Conservation (phyloP, 768 basidiomycete species). For the Tricholoma sp. region DNA sequence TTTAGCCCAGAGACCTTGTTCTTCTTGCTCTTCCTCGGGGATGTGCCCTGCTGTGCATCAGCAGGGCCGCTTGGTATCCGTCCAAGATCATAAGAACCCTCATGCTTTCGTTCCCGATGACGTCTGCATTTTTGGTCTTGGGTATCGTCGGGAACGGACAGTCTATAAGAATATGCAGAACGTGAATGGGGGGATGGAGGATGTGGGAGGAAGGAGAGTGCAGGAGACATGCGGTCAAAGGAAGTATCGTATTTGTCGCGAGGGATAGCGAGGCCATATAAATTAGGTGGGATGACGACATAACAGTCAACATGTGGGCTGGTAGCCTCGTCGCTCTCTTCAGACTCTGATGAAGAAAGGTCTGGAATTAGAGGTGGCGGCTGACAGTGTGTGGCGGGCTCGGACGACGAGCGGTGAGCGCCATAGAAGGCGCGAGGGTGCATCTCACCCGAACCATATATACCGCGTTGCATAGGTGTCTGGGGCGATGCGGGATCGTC, state of each 20-base stretch:
- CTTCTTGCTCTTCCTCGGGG: constrained; percentile 13
- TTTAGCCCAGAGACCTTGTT: constrained; percentile 13
- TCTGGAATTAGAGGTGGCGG: constrained; percentile 56
- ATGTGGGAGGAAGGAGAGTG: constrained; percentile 35
- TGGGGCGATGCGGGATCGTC: constrained; percentile 17
- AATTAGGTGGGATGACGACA: constrained; percentile 11
- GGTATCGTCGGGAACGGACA: constrained; percentile 9
- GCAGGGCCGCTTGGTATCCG: constrained; percentile 30
- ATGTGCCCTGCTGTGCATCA: constrained; percentile 9
- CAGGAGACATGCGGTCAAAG: constrained; percentile 13
- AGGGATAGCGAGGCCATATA: constrained; percentile 26
- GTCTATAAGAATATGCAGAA: constrained; percentile 9
- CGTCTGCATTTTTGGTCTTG: constrained; percentile 16
- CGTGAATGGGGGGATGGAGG: constrained; percentile 23
- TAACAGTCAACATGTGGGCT: constrained; percentile 28
- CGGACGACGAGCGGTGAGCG: constrained; percentile 6
- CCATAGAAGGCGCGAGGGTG: constrained; percentile 37
- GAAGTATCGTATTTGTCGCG: constrained; percentile 8
- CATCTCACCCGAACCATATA: constrained; percentile 31
- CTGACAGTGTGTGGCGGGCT: constrained; percentile 19
- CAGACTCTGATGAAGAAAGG: constrained; percentile 57
- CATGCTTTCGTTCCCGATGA: constrained; percentile 29
- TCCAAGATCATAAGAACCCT: constrained; percentile 30
- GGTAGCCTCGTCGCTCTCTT: constrained; percentile 55
- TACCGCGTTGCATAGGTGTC: constrained; percentile 13